A percentile compares a stretch with the other conserved stretches of the same genome.
Conservation (phyloP, 2,329 filamentous ascomycete species). For the Knufia fluminis region DNA sequence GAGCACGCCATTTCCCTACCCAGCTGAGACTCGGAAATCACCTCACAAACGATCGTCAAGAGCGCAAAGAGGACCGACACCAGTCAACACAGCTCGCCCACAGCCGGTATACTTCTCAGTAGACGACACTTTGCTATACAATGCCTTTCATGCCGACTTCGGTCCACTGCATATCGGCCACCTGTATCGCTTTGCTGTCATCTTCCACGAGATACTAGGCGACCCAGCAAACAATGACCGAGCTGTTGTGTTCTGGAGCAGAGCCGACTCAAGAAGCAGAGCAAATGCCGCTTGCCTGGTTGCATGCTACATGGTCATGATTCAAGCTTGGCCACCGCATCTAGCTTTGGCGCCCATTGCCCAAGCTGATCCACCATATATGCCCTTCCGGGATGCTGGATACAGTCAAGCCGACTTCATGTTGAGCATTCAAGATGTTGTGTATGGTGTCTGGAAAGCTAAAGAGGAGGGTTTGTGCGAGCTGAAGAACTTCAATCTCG, state of each 20-base stretch:
- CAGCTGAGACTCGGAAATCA: conserved; percentile 50
- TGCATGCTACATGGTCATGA: conserved; percentile 97
- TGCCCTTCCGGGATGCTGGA: conserved; percentile 96
- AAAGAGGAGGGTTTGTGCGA: conserved; percentile 92
- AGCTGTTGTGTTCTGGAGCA: conserved; percentile 93
- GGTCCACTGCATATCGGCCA: conserved; percentile 96
- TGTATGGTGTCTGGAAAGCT: conserved; percentile 97
- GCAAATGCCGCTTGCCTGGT: conserved; percentile 89
- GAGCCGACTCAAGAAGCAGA: conserved; percentile 77
- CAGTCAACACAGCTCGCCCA: conserved; percentile 37
- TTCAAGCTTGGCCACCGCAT: conserved; percentile 96
- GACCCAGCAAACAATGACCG: conserved; percentile 83
- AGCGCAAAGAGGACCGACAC: conserved; percentile 49
- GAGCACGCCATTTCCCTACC: conserved; percentile 79
- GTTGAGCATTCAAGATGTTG: conserved; percentile 90
- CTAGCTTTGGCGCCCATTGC: conserved; percentile 89
- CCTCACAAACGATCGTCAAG: conserved; percentile 68
- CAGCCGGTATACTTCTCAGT: conserved; percentile 89
- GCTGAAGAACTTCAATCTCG: conserved; percentile 86
- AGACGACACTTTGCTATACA: conserved; percentile 87
- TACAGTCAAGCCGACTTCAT: conserved; percentile 98
- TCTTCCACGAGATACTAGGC: conserved; percentile 89
- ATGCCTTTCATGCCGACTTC: conserved; percentile 97
- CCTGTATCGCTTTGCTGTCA: conserved; percentile 89
- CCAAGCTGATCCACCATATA: conserved; percentile 91